Percentiles rank a stretch among this genome's conserved stretches.
These are phyloP conservation scores for Saturnispora quitensis DNA, from an alignment of 805 yeast species.

Conservation along the genomic window DNA sequence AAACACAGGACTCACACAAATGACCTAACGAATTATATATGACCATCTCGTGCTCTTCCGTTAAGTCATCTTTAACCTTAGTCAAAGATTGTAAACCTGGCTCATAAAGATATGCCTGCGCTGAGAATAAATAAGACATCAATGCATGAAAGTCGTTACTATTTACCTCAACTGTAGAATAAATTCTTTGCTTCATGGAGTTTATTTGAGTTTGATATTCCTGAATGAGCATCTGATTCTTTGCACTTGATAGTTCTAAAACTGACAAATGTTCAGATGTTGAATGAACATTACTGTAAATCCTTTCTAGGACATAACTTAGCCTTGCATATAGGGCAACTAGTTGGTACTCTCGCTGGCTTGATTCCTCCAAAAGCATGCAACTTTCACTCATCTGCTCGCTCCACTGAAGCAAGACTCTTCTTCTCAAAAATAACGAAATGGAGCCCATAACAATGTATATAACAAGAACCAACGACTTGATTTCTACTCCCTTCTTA, in stretches of 20 bases:
- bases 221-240: constrained; percentile 32
- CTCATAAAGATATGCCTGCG: constrained; percentile 59
- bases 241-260: constrained; percentile 19
- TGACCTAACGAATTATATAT: constrained; percentile 14
- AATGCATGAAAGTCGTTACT: constrained; percentile 31
- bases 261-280: constrained; percentile 28
- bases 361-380: constrained; percentile 32
- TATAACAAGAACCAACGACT: constrained; percentile 45
- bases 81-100: constrained; percentile 28
- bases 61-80: constrained; percentile 22
- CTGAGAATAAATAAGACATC: constrained; percentile 47
- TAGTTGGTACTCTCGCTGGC: constrained; percentile 27
- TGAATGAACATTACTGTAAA: constrained; percentile 42
- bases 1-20: constrained; percentile 46
- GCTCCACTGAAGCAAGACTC: constrained; percentile 55
- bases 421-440: constrained; percentile 56
- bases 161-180: constrained; percentile 16
- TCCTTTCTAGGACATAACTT: constrained; percentile 51
- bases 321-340: constrained; percentile 53
- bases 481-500: constrained; percentile 35
- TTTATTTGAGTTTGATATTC: constrained; percentile 44
- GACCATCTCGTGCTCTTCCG: constrained; percentile 21
- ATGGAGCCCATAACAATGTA: constrained; percentile 57
- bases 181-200: constrained; percentile 31
- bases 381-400: constrained; percentile 58